Base-by-base conservation (phyloP, 257 asterid genomes). In the Cruciata laevipes region DNA sequence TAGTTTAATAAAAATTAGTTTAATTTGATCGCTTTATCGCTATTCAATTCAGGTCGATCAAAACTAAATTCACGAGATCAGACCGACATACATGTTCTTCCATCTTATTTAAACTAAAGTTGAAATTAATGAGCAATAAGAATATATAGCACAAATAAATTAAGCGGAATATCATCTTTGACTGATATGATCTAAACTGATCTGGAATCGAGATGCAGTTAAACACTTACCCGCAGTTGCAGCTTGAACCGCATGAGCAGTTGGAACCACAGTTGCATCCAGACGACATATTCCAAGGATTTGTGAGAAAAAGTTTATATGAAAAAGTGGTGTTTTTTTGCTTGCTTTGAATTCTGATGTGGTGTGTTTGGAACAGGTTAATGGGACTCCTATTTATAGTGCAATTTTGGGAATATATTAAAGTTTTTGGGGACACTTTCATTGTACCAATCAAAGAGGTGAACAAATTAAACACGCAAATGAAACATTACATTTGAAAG, bases 191-290 rank as follows among this genome's bases (percentile, higher is more conserved):
- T 7, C 12, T 35, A 7, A 35, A 35, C 40, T 0, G 13, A 37
- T 9, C 42, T 37, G 7, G 4, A 31, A 31, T n/a, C n/a, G n/a
- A n/a, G 37, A 37, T 6, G 42, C 42, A 37, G 42, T 40, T 10
- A 11, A 4, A 42, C n/a, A 6, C 51, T 42, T 70, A 70, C 74
- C 74, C 74, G 62, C 74, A 64, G 44, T 7, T 6, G 60, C 60
- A 53, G 60, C 12, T 53, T 20, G 61, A 27, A 12, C 33, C 27
- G 37, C 69, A 67, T n/a, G 62, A n/a, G 71, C 71, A 67, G 71
- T 14, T 52, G 9, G 71, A 31, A 37, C 71, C 71, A 32, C 71
- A 67, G 33, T 52, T 67, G 71, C 71, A 67, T 23, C 69, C 75
- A 71, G 75, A 71, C 63, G 63, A 24, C 40, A 27, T 60, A 12